Conservation (phyloP, 495 filamentous ascomycete genomes). For the Paragyromitra xinjiangensis region DNA sequence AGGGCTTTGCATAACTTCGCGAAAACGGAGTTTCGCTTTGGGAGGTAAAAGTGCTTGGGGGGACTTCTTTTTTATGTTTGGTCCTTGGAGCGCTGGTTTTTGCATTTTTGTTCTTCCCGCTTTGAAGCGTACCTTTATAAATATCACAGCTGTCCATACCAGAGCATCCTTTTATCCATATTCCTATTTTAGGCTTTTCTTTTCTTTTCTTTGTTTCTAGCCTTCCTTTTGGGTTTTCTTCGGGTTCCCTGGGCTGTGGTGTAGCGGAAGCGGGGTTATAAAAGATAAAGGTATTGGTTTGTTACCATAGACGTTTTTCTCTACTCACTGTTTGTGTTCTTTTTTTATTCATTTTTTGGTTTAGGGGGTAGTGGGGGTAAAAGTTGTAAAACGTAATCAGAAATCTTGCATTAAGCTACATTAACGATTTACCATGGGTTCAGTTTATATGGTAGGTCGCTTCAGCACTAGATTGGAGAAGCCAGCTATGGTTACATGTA, state of each 20-base stretch:
- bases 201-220: neutral
- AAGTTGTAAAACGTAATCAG: conserved; percentile 4
- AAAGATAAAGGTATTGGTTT: neutral
- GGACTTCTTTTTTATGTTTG: neutral
- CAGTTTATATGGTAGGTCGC: too few relatives aligned
- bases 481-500: too few relatives aligned
- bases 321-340: neutral
- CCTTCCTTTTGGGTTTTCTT: conserved; percentile 10
- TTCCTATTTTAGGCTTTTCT: neutral
- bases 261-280: conserved; percentile 24
- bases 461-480: too few relatives aligned
- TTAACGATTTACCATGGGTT: too few relatives aligned
- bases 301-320: conserved; percentile 3
- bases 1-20: conserved; percentile 82
- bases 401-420: neutral
- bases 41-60: conserved; percentile 65
- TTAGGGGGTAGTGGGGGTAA: neutral
- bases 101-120: neutral
- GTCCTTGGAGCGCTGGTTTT: neutral
- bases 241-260: neutral
- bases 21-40: conserved; percentile 86
- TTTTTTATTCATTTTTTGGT: neutral
- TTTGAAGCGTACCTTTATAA: conserved; percentile 3
- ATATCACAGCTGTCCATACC: conserved; percentile 4
- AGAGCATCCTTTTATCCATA: neutral